phyloP scores from a whole-genome alignment of 805 yeast species.

The Metschnikowia gelsemii region DNA sequence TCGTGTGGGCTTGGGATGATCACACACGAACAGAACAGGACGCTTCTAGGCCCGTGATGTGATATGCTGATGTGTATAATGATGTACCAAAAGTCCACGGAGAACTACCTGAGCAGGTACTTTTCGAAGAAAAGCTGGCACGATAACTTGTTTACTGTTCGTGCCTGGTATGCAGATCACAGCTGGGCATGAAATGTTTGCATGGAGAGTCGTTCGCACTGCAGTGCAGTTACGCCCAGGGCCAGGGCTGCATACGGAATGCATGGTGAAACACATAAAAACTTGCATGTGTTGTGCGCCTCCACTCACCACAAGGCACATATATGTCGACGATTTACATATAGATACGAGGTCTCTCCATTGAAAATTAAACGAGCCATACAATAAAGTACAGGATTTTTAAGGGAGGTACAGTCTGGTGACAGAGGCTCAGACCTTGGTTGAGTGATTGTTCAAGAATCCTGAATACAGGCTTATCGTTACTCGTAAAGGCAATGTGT shows the following conservation, averaged over 20 bases:
- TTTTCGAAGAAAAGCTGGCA: neutral
- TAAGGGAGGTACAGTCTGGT: no score
- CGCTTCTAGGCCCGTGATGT: neutral
- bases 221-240: neutral
- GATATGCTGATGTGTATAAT: neutral
- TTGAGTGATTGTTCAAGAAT: no score
- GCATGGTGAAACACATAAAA: neutral
- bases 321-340: no score
- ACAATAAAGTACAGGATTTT: no score
- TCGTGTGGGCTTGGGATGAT: neutral
- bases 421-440: no score
- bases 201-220: conserved; percentile 1
- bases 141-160: conserved; percentile 1
- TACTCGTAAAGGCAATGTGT: no score
- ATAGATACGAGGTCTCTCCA: no score
- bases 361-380: no score
- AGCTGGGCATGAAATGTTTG: conserved; percentile 3
- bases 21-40: neutral
- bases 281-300: neutral
- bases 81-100: neutral
- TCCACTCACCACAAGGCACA: neutral
- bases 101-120: neutral
- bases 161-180: conserved; percentile 4
- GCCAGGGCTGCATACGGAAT: neutral
- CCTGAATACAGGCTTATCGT: no score